Conservation (phyloP, 208 protist genomes). For the Crithidia thermophila region DNA sequence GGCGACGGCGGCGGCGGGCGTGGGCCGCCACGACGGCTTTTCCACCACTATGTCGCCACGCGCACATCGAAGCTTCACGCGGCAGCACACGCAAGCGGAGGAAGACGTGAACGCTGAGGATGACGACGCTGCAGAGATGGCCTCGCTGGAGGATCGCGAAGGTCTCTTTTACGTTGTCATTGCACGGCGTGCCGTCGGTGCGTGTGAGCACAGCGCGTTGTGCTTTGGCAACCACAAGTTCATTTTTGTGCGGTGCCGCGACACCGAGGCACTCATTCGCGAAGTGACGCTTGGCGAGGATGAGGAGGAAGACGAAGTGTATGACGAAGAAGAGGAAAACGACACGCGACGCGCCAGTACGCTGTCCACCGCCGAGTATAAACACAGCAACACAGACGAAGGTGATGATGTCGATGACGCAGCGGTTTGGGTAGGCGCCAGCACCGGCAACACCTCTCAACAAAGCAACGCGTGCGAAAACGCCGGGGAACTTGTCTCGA, state of each 20-base stretch:
- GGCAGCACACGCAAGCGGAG: background rate
- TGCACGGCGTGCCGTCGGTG: conserved; percentile 51
- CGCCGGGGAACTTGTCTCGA: too few relatives aligned
- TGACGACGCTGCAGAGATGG: background rate
- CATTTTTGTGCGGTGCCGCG: conserved; percentile 57
- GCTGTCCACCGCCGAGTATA: too few relatives aligned
- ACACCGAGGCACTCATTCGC: conserved; percentile 32
- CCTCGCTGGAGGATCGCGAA: background rate
- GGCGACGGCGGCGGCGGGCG: background rate
- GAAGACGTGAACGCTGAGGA: background rate
- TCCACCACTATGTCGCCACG: too few relatives aligned
- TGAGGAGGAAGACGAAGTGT: background rate
- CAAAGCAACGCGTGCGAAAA: too few relatives aligned
- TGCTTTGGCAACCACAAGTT: conserved; percentile 89
- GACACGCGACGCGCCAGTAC: too few relatives aligned
- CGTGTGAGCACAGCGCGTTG: conserved; percentile 48
- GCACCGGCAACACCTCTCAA: too few relatives aligned
- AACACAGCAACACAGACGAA: too few relatives aligned
- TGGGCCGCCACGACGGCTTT: too few relatives aligned
- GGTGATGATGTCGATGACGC: too few relatives aligned
- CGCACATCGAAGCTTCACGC: background rate
- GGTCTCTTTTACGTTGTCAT: conserved; percentile 66
- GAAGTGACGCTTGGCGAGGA: conserved; percentile 1
- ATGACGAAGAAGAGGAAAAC: background rate
- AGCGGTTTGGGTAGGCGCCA: too few relatives aligned